A percentile compares a stretch with the other conserved stretches of the same genome.
These are phyloP conservation scores for Aspergillus pseudonomiae DNA, from an alignment of 2,329 filamentous ascomycete species.

Conservation along the genomic window DNA sequence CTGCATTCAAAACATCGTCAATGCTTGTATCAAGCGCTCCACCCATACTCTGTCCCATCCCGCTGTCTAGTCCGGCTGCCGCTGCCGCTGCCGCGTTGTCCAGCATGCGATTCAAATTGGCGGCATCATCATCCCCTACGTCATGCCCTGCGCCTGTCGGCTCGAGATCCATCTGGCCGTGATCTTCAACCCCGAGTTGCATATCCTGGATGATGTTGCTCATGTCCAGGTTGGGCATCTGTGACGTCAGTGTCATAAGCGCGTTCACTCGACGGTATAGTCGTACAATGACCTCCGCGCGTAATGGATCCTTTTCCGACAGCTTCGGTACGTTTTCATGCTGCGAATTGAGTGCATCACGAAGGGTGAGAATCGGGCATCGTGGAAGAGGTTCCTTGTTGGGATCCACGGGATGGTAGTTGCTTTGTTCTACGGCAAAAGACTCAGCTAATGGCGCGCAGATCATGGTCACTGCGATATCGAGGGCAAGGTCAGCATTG, in stretches of 20 bases:
- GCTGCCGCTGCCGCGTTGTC: slow-evolving; percentile 41
- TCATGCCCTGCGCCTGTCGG: slow-evolving; percentile 19
- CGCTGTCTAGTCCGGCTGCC: slow-evolving; percentile 36
- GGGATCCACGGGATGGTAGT: slow-evolving; percentile 37
- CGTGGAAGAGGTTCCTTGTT: slow-evolving; percentile 38
- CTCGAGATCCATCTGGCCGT: slow-evolving; percentile 39
- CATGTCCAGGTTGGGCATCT: slow-evolving; percentile 46
- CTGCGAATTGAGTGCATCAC: slow-evolving; percentile 42
- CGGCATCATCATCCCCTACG: slow-evolving; percentile 30
- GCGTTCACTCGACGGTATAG: slow-evolving; percentile 49
- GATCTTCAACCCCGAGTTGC: slow-evolving; percentile 38
- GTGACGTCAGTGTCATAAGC: slow-evolving; percentile 41
- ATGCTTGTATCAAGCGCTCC: slow-evolving; percentile 42
- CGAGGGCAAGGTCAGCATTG: slow-evolving; percentile 46
- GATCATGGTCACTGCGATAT: slow-evolving; percentile 47
- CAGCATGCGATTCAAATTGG: slow-evolving; percentile 44
- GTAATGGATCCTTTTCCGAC: slow-evolving; percentile 48
- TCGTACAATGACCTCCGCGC: slow-evolving; percentile 49
- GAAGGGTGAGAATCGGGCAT: slow-evolving; percentile 42
- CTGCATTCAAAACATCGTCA: slow-evolving; percentile 48
- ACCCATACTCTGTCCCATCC: slow-evolving; percentile 21
- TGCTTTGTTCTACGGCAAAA: slow-evolving; percentile 42
- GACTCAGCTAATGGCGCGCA: slow-evolving; percentile 45
- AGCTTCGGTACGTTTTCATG: slow-evolving; percentile 44
- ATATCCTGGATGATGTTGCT: slow-evolving; percentile 48